A percentile compares a stretch with the other conserved stretches of the same genome.
Evolutionary conservation across 2,329 filamentous ascomycete genomes (phyloP).

Genomic region (Teratosphaeria destructans): DNA sequence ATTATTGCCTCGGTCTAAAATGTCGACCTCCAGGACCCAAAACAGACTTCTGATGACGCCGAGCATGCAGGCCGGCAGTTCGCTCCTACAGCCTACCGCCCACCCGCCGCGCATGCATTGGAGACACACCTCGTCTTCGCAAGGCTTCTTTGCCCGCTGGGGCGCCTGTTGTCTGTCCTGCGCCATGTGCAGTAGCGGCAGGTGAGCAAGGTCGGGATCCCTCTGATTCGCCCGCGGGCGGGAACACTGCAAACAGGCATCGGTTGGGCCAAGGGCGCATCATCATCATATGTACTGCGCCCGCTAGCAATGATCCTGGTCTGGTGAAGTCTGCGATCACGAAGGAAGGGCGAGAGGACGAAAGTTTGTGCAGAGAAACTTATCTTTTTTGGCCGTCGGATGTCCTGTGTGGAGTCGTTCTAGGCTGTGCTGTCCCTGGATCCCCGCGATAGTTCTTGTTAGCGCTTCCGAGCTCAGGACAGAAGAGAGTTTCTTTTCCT

Average conservation of each 20-base stretch:
- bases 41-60: not conserved
- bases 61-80: not conserved
- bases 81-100: not conserved
- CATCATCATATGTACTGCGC: not conserved
- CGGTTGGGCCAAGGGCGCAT: not conserved
- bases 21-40: not conserved
- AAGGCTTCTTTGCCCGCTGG: not conserved
- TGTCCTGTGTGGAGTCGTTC: not conserved
- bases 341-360: not conserved
- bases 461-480: not conserved
- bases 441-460: not conserved
- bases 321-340: not conserved
- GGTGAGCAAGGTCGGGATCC: not conserved
- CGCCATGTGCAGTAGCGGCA: not conserved
- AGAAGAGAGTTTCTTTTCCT: not conserved
- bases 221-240: not conserved
- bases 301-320: not conserved
- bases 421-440: not conserved
- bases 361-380: not conserved
- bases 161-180: not conserved
- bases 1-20: not conserved
- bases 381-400: not conserved
- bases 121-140: not conserved
- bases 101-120: not conserved
- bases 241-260: not conserved